Evolutionary conservation across 768 basidiomycete species (phyloP).

Genomic region (Lenzites betulinus): DNA sequence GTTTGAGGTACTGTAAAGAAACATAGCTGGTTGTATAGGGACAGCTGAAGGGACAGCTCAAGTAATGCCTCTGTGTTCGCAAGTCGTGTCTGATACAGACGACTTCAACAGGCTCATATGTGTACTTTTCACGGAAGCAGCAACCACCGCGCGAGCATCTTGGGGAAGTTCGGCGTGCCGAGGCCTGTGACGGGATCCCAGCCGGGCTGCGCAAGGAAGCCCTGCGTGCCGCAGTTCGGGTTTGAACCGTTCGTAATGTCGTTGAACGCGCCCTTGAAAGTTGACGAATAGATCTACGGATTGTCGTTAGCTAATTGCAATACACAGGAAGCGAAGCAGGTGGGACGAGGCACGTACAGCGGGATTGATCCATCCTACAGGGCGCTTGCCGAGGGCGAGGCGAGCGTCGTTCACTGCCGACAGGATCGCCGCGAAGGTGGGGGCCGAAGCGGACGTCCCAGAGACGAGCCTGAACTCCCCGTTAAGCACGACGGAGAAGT

Average conservation of each 20-base stretch:
- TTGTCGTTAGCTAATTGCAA: no score
- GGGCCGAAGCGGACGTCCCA: conserved; percentile 67
- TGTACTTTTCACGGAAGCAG: no score
- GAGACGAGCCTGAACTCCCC: conserved; percentile 38
- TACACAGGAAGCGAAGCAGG: not conserved
- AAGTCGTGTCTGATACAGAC: no score
- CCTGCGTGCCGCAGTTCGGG: conserved; percentile 34
- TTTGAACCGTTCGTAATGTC: conserved; percentile 27
- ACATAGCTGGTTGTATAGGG: no score
- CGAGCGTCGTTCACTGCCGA: conserved; percentile 50
- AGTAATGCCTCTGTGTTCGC: no score
- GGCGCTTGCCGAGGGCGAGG: conserved; percentile 29
- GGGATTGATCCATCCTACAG: conserved; percentile 42
- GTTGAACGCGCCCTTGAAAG: conserved; percentile 40
- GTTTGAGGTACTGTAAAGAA: no score
- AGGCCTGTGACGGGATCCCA: conserved; percentile 37
- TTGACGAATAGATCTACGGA: conserved; percentile 50
- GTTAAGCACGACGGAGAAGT: conserved; percentile 35
- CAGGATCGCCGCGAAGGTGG: conserved; percentile 62
- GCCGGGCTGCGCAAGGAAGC: conserved; percentile 30
- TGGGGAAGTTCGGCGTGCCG: conserved; percentile 29
- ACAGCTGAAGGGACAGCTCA: no score
- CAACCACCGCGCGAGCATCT: not conserved
- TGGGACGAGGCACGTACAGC: conserved; percentile 16
- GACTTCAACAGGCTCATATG: no score